Evolutionary conservation across 441 rosid genomes (phyloP).

Genomic region (Sinapis alba): DNA sequence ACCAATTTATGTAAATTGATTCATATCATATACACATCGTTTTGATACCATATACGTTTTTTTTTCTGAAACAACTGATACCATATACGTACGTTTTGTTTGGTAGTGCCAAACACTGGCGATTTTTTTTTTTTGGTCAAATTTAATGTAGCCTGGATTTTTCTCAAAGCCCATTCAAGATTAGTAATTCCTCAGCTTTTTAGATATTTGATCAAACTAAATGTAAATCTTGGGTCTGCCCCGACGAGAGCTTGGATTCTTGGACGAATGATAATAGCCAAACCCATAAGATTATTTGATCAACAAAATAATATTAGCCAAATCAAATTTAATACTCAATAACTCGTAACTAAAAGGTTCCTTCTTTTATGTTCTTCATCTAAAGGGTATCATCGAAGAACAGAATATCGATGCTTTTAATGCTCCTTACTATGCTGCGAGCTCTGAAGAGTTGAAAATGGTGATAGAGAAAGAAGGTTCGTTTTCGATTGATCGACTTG

Average conservation of each 20-base stretch:
- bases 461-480: constrained; percentile 40
- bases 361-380: background rate
- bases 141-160: background rate
- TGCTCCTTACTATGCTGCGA: constrained; percentile 42
- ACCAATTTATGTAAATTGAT: background rate
- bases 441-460: constrained; percentile 32
- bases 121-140: too few relatives aligned
- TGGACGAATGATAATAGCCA: background rate
- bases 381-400: constrained; percentile 37
- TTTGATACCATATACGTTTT: background rate
- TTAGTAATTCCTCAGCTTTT: background rate
- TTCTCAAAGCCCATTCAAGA: background rate
- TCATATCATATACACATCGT: background rate
- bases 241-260: background rate
- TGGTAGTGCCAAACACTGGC: background rate
- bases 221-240: background rate
- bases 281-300: background rate
- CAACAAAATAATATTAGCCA: background rate
- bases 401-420: constrained; percentile 39
- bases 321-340: background rate
- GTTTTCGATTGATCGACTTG: constrained; percentile 33
- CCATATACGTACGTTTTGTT: background rate
- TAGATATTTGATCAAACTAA: background rate
- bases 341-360: constrained; percentile 16
- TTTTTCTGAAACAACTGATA: too few relatives aligned